These are phyloP conservation scores for Penicillium freii DNA, from an alignment of 2,329 filamentous ascomycete species.

Conservation along the genomic window DNA sequence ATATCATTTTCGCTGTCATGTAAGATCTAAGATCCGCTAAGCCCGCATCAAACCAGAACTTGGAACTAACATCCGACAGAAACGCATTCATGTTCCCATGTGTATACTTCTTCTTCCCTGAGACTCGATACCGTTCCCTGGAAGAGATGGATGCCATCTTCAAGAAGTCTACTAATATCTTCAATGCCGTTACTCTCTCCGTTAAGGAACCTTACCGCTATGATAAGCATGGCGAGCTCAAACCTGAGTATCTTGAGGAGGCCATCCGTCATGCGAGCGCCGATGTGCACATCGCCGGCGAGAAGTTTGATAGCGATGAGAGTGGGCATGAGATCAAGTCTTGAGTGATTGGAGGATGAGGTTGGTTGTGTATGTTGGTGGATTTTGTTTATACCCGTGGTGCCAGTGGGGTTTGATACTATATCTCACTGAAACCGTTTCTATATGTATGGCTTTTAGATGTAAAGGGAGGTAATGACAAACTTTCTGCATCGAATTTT, in stretches of 20 bases:
- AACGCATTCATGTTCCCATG: slow-evolving; percentile 54
- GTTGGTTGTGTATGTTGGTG: not conserved
- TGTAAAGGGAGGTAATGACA: not conserved
- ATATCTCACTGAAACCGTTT: not conserved
- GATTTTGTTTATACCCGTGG: slow-evolving; percentile 1
- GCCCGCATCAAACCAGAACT: not conserved
- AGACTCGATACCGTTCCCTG: slow-evolving; percentile 57
- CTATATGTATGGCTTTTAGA: not conserved
- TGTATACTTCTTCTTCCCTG: slow-evolving; percentile 60
- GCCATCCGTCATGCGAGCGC: slow-evolving; percentile 22
- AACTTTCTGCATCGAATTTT: not conserved
- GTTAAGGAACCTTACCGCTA: slow-evolving; percentile 54
- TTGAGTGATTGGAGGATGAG: not conserved
- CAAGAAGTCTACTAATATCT: slow-evolving; percentile 51
- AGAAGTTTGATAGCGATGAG: slow-evolving; percentile 28
- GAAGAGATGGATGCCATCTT: slow-evolving; percentile 69
- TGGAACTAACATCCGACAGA: slow-evolving; percentile 23
- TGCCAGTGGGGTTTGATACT: not conserved
- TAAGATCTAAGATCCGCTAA: slow-evolving; percentile 21
- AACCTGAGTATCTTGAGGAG: slow-evolving; percentile 49
- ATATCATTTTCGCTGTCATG: slow-evolving; percentile 51
- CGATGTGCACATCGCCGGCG: slow-evolving; percentile 12
- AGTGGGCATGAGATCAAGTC: slow-evolving; percentile 17
- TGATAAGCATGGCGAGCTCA: slow-evolving; percentile 56
- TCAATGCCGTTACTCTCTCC: slow-evolving; percentile 51